phyloP scores from a whole-genome alignment of 148 eudicot genomes.

The Diospyros kaki region DNA sequence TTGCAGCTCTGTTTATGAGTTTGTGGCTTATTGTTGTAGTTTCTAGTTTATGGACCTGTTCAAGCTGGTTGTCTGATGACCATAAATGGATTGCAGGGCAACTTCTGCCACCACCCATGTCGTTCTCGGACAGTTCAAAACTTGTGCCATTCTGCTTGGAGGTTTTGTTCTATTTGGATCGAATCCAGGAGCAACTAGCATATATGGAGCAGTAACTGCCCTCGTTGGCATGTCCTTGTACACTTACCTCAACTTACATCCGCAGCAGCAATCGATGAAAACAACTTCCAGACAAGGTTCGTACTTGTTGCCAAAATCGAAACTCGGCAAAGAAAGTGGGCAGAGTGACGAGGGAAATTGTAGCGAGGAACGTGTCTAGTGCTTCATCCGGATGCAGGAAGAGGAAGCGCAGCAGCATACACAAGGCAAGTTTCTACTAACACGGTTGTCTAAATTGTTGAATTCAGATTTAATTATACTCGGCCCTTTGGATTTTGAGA shows the following conservation, averaged over 20 bases:
- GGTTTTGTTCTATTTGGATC: slow-evolving; percentile 81
- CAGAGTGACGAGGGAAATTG: slow-evolving; percentile 30
- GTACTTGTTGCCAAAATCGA: slow-evolving; percentile 56
- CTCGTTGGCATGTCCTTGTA: slow-evolving; percentile 78
- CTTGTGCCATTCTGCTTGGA: slow-evolving; percentile 89
- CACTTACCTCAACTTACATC: slow-evolving; percentile 63
- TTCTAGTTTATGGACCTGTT: neutral
- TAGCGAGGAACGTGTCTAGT: slow-evolving; percentile 51
- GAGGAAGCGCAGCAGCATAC: neutral
- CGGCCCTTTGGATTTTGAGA: neutral
- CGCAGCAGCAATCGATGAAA: slow-evolving; percentile 52
- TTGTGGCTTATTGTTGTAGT: neutral
- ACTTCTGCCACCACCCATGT: slow-evolving; percentile 93
- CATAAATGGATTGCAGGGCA: slow-evolving; percentile 45
- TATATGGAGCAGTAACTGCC: slow-evolving; percentile 75
- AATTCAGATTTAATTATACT: neutral
- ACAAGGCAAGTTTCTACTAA: slow-evolving; percentile 5
- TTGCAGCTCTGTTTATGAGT: neutral
- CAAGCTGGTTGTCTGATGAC: neutral
- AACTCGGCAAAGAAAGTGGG: slow-evolving; percentile 63
- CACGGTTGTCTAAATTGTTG: neutral
- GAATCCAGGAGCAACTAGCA: slow-evolving; percentile 76
- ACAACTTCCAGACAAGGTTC: slow-evolving; percentile 37
- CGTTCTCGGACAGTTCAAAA: slow-evolving; percentile 92
- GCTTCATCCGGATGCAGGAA: neutral